Evolutionary conservation across 1,284 basidiomycete genomes (phyloP), one percentile per base, ranked within the genome.

Genomic region (Sanguinoderma infundibulare): DNA sequence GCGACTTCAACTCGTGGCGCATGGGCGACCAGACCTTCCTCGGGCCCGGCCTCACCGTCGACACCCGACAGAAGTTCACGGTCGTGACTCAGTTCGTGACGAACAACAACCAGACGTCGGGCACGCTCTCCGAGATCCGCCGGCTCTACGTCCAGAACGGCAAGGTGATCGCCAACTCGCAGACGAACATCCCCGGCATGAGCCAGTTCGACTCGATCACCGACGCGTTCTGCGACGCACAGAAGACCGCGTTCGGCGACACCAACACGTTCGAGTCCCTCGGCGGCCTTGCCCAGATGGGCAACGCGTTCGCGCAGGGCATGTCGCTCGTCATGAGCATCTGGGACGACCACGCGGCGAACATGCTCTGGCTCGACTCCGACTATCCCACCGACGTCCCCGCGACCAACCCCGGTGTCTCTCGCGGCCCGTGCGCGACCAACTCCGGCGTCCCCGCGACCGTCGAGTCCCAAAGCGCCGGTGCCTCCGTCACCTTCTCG

Each of bases 61-160:
- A 82, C 74, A 81, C 79, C 69, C 76, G 63, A 59, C 73, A 74
- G 67, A 76, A 76, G 69, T 73, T 85, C 74, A 84, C 83, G 53
- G 80, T 84, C 67, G 81, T 84, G 61, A 85, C 83, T 55, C 83
- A 84, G 69, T 84, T 84, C 81, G 63, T 82, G 61, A 83, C 82
- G 67, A 67, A 69, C 73, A 74, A 78, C 73, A 78, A 78, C 72
- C 77, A 78, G 40, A 71, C 78, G 59, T 70, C 75, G 32, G 83
- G 83, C 59, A 72, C 72, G 28, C 80, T 84, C 69, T 74, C 71
- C 63, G 81, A 81, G 73, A 85, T 86, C 73, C 81, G 81, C 62
- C 82, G 82, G 61, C 55, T 83, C 51, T 84, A 83, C 72, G 79
- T 83, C 55, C 82, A 83, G 76, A 79, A 82, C 70, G 83, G 83